Percentiles rank a stretch among this genome's conserved stretches.
phyloP scores from a whole-genome alignment of 78 protist species.

The Salpingoeca rosetta region DNA sequence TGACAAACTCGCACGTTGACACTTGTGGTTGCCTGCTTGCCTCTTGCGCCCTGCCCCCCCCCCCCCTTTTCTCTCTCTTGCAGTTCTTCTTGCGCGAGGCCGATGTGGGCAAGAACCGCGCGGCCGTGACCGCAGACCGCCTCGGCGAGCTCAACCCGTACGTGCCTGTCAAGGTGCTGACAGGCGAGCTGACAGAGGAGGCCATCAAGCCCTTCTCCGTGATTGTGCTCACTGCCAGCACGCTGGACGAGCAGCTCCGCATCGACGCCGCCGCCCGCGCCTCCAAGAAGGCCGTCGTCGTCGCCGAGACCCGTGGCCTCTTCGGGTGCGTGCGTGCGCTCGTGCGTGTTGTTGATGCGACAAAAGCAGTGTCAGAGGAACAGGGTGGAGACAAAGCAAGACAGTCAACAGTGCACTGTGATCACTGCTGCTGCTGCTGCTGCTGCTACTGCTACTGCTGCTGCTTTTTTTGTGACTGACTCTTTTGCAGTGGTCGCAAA shows the following conservation, averaged over 20 bases:
- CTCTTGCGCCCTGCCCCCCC: not conserved
- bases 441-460: not conserved
- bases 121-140: slow-evolving; percentile 21
- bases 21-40: not conserved
- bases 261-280: slow-evolving; percentile 53
- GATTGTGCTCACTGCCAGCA: slow-evolving; percentile 28
- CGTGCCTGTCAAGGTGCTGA: slow-evolving; percentile 40
- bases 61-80: too few species aligned
- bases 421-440: too few species aligned
- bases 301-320: slow-evolving; percentile 58
- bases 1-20: not conserved
- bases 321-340: slow-evolving; percentile 60
- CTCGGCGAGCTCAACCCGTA: slow-evolving; percentile 85
- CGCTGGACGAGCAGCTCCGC: slow-evolving; percentile 25
- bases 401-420: too few species aligned
- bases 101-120: slow-evolving; percentile 76
- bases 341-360: too few species aligned
- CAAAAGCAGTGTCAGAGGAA: too few species aligned
- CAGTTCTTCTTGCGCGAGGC: slow-evolving; percentile 78
- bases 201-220: slow-evolving; percentile 25
- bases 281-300: slow-evolving; percentile 32
- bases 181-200: slow-evolving; percentile 38
- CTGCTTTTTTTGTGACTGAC: not conserved
- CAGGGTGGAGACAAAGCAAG: too few species aligned
- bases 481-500: too few species aligned